These are phyloP conservation scores for Vitis rupestris DNA, from an alignment of 164 flowering plant species.

Conservation along the genomic window DNA sequence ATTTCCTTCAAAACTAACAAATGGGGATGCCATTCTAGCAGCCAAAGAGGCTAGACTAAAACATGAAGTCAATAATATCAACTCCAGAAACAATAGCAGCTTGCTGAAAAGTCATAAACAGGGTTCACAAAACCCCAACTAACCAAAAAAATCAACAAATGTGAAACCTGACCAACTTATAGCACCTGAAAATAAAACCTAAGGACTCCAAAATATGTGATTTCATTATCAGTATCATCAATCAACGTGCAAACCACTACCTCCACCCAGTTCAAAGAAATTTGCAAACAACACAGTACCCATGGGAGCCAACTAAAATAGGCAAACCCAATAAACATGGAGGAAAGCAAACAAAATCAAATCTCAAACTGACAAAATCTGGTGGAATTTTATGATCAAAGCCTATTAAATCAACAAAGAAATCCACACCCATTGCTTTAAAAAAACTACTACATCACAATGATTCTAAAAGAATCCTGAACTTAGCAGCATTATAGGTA, in stretches of 20 bases:
- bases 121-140: no score
- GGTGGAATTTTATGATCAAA: neutral
- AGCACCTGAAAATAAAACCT: neutral
- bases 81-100: neutral
- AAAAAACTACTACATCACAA: neutral
- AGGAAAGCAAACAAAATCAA: no score
- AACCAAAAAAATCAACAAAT: no score
- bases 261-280: no score
- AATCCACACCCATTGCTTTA: neutral
- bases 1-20: neutral
- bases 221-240: neutral
- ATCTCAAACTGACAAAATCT: no score
- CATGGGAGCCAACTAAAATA: no score
- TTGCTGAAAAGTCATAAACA: neutral
- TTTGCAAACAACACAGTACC: no score
- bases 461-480: neutral
- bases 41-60: slow-evolving; percentile 1
- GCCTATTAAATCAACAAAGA: neutral
- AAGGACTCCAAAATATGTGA: neutral
- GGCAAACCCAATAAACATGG: no score
- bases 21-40: neutral
- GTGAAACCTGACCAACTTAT: neutral
- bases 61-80: neutral
- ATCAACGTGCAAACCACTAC: no score
- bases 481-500: neutral